Conservation (phyloP, 768 basidiomycete genomes). For the Lentinula lateritia region DNA sequence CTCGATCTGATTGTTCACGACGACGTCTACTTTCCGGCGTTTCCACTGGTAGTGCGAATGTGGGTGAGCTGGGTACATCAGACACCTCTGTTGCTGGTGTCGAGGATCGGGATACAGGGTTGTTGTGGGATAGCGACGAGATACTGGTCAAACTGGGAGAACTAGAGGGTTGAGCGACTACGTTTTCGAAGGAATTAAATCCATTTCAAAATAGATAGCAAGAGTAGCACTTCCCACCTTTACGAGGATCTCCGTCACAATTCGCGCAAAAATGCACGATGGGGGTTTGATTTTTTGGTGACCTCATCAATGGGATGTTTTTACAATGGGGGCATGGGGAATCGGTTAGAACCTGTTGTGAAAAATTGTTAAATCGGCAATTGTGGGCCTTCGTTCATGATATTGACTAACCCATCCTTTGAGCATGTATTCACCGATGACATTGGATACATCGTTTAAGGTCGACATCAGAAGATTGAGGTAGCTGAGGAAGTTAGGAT, state of each 20-base stretch:
- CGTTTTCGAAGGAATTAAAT: not conserved
- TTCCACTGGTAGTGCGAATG: slow-evolving; percentile 59
- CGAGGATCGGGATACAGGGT: slow-evolving; percentile 51
- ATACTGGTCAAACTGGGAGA: slow-evolving; percentile 31
- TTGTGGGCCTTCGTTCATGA: not conserved
- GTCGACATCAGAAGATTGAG: slow-evolving; percentile 36
- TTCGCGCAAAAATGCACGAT: slow-evolving; percentile 54
- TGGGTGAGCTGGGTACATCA: slow-evolving; percentile 52
- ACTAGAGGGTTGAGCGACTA: not conserved
- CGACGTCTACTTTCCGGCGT: slow-evolving; percentile 61
- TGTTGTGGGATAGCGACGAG: slow-evolving; percentile 36
- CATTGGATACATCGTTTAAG: slow-evolving; percentile 52
- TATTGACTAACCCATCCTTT: slow-evolving; percentile 61
- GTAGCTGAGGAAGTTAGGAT: not conserved
- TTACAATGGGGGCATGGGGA: slow-evolving; percentile 49
- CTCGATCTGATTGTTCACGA: slow-evolving; percentile 75
- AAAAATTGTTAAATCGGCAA: slow-evolving; percentile 1
- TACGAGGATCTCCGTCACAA: slow-evolving; percentile 39
- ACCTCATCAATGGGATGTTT: slow-evolving; percentile 67
- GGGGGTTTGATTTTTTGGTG: slow-evolving; percentile 47
- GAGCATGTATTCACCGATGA: slow-evolving; percentile 67
- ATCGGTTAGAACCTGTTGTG: slow-evolving; percentile 57
- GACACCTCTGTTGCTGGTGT: slow-evolving; percentile 79
- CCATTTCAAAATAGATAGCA: not conserved
- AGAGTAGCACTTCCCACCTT: slow-evolving; percentile 1